Conservation (phyloP, 495 filamentous ascomycete species). For the Penicillium daleae region DNA sequence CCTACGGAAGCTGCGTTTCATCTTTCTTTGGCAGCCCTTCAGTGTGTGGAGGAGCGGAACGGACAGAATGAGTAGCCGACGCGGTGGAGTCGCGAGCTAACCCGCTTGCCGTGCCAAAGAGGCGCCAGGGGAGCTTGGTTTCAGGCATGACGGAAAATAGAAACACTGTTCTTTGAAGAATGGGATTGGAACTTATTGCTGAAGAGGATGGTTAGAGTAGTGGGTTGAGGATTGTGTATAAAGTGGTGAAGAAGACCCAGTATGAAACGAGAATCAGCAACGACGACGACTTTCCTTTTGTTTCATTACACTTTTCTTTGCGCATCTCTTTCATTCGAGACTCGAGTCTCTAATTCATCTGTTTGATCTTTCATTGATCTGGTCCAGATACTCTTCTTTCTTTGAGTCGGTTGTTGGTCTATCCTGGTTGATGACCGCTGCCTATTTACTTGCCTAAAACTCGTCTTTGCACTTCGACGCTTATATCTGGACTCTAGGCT, state of each 20-base stretch:
- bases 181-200: background rate
- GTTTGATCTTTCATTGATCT: conserved; percentile 2
- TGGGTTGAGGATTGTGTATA: conserved; percentile 21
- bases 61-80: conserved; percentile 6
- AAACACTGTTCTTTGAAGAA: conserved; percentile 17
- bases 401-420: conserved; percentile 9
- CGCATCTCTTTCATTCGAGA: background rate
- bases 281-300: conserved; percentile 5
- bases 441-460: background rate
- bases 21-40: background rate
- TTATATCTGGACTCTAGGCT: conserved; percentile 17
- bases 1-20: conserved; percentile 23
- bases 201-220: background rate
- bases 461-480: conserved; percentile 9
- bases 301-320: background rate
- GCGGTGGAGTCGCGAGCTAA: conserved; percentile 17
- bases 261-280: background rate
- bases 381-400: conserved; percentile 4
- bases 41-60: conserved; percentile 20
- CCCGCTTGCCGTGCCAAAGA: conserved; percentile 16
- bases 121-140: conserved; percentile 15
- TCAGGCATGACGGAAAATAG: conserved; percentile 28
- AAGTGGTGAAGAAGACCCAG: conserved; percentile 12
- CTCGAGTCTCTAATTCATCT: background rate
- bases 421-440: conserved; percentile 16